Percentiles rank a stretch among this genome's conserved stretches.
Conservation (phyloP, 1,284 basidiomycete species). For the Flammula alnicola region DNA sequence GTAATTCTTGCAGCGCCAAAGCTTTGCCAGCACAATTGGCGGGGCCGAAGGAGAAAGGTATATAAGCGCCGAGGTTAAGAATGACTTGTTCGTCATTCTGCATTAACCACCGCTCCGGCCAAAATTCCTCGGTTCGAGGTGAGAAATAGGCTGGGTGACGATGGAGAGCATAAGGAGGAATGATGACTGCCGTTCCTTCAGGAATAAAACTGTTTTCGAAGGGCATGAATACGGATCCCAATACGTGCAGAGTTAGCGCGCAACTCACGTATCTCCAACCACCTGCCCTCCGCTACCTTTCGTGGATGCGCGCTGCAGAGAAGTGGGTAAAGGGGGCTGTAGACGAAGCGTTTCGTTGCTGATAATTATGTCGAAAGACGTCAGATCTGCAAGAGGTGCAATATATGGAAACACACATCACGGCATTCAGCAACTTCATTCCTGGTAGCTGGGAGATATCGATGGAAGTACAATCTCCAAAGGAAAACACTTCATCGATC, state of each 20-base stretch:
- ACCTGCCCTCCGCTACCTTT: conserved; percentile 41
- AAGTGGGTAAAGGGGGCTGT: conserved; percentile 55
- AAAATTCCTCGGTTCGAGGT: conserved; percentile 38
- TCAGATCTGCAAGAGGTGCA: not conserved
- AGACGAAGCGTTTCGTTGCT: conserved; percentile 38
- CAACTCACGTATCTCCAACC: conserved; percentile 8
- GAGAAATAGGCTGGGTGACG: conserved; percentile 42
- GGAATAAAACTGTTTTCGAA: conserved; percentile 46
- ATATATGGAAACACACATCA: not conserved
- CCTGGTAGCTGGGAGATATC: not conserved
- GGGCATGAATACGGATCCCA: not conserved
- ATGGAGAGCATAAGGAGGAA: conserved; percentile 54
- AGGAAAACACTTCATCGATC: conserved; percentile 1
- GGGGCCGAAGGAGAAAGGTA: conserved; percentile 45
- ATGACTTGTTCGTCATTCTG: conserved; percentile 8
- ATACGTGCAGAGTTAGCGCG: not conserved
- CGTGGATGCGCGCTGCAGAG: conserved; percentile 52
- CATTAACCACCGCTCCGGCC: conserved; percentile 44
- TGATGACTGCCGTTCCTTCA: conserved; percentile 50
- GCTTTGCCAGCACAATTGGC: conserved; percentile 44
- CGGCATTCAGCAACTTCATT: conserved; percentile 7
- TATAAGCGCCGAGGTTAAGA: conserved; percentile 34
- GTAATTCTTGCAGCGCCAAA: conserved; percentile 40
- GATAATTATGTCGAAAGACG: not conserved
- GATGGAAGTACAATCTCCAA: not conserved